A percentile compares a stretch with the other conserved stretches of the same genome.
Conservation (phyloP, 768 basidiomycete genomes). For the Glaciozyma antarctica region DNA sequence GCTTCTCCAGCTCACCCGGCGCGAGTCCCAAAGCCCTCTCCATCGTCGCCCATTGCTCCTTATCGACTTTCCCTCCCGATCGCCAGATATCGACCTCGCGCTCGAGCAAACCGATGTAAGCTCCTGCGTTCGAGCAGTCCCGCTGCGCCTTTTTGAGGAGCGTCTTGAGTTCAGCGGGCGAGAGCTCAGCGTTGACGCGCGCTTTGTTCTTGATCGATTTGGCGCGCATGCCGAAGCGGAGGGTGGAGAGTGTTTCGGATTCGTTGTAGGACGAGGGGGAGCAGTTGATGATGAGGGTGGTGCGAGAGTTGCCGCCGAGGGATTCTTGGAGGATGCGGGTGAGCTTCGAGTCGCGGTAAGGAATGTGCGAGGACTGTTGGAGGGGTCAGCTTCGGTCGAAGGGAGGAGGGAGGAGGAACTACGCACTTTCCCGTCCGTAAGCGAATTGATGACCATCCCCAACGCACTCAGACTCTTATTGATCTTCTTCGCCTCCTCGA, state of each 20-base stretch:
- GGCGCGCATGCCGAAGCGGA: constrained; percentile 99
- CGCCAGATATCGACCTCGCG: constrained; percentile 86
- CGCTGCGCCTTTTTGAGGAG: constrained; percentile 80
- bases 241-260: constrained; percentile 84
- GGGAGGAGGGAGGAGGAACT: constrained; percentile 1
- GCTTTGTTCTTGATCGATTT: constrained; percentile 99
- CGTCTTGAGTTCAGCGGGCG: constrained; percentile 88
- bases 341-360: constrained; percentile 97
- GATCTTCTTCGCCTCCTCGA: constrained; percentile 99
- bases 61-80: constrained; percentile 71
- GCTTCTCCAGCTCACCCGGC: constrained; percentile 36
- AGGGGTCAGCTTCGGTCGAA: neutral
- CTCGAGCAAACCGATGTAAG: constrained; percentile 80
- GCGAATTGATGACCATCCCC: constrained; percentile 98
- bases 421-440: constrained; percentile 86
- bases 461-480: constrained; percentile 96
- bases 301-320: constrained; percentile 84
- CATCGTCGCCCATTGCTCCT: constrained; percentile 65
- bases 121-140: constrained; percentile 69
- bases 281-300: constrained; percentile 98
- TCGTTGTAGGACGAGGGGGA: constrained; percentile 97
- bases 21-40: constrained; percentile 50
- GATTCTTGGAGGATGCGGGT: constrained; percentile 99
- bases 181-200: constrained; percentile 93
- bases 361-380: constrained; percentile 80